A percentile compares a stretch with the other conserved stretches of the same genome.
Evolutionary conservation across 179 eudicot species (phyloP).

Genomic region (Dionaea muscipula): DNA sequence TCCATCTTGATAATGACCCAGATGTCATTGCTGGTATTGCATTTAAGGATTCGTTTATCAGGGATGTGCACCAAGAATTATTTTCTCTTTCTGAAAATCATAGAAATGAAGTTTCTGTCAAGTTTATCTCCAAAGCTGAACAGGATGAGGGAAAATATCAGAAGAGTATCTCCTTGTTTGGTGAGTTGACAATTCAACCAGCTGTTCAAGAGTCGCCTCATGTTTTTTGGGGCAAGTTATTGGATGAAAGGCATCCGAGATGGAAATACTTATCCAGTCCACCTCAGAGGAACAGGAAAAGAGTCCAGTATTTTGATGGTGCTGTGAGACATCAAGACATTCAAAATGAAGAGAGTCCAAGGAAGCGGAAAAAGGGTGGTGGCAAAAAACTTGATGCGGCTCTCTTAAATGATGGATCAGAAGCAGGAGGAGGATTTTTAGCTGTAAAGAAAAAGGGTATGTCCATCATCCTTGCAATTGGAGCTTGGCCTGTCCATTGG

Average conservation of each 20-base stretch:
- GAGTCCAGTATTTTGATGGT: slow-evolving; percentile 34
- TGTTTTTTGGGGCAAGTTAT: slow-evolving; percentile 53
- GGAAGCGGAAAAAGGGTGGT: slow-evolving; percentile 43
- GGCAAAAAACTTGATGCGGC: slow-evolving; percentile 20
- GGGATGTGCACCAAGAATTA: slow-evolving; percentile 53
- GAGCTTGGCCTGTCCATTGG: neutral
- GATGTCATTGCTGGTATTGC: slow-evolving; percentile 17
- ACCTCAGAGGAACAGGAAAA: slow-evolving; percentile 63
- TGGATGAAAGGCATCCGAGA: slow-evolving; percentile 48
- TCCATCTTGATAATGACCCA: slow-evolving; percentile 27
- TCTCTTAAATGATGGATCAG: slow-evolving; percentile 20
- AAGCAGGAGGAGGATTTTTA: slow-evolving; percentile 18
- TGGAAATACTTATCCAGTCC: slow-evolving; percentile 52
- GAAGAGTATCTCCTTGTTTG: slow-evolving; percentile 34
- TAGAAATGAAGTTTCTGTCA: slow-evolving; percentile 13
- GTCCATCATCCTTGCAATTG: neutral
- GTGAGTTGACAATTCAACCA: slow-evolving; percentile 39
- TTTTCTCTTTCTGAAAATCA: slow-evolving; percentile 22
- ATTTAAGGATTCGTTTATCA: slow-evolving; percentile 23
- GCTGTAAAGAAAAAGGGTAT: slow-evolving; percentile 18
- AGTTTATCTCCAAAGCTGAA: slow-evolving; percentile 36
- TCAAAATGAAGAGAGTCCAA: slow-evolving; percentile 33
- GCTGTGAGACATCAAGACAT: slow-evolving; percentile 15
- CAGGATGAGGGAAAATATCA: slow-evolving; percentile 37
- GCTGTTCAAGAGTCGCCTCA: slow-evolving; percentile 39